Percentiles rank a stretch among this genome's conserved stretches.
Conservation (phyloP, 768 basidiomycete species). For the Candolleomyces efflorescens region DNA sequence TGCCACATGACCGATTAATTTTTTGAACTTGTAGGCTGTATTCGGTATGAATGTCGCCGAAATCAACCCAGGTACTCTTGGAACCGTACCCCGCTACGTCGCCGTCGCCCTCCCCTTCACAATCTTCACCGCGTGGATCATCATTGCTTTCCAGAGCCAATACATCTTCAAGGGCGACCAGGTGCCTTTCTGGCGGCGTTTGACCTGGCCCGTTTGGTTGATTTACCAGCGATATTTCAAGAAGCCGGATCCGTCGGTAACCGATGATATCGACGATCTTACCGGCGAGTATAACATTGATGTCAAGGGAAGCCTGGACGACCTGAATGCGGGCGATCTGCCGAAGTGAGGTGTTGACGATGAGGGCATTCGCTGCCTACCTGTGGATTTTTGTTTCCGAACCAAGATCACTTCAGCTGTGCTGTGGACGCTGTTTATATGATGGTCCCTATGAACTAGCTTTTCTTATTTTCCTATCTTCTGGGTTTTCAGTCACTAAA, state of each 20-base stretch:
- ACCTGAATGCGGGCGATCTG: background rate
- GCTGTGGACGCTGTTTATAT: too few species aligned
- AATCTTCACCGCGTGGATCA: constrained; percentile 46
- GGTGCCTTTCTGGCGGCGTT: constrained; percentile 25
- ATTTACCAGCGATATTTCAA: background rate
- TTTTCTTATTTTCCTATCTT: too few species aligned
- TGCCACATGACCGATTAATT: background rate
- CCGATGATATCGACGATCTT: background rate
- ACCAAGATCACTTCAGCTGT: too few species aligned
- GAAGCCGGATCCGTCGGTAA: background rate
- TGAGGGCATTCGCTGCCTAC: background rate
- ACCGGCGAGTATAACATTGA: background rate
- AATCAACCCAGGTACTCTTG: constrained; percentile 29
- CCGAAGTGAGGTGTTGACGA: background rate
- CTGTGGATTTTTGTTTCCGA: too few species aligned
- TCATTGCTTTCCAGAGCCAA: constrained; percentile 49
- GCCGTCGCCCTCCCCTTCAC: constrained; percentile 45
- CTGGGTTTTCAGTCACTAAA: too few species aligned
- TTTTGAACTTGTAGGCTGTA: constrained; percentile 20
- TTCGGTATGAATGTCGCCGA: constrained; percentile 40
- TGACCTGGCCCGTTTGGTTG: constrained; percentile 32
- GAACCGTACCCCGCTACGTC: constrained; percentile 40
- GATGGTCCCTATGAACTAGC: too few species aligned
- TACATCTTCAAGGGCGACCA: constrained; percentile 27
- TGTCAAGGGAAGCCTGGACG: background rate